Evolutionary conservation across 2,329 filamentous ascomycete genomes (phyloP).

Genomic region (Bisporella sp.): DNA sequence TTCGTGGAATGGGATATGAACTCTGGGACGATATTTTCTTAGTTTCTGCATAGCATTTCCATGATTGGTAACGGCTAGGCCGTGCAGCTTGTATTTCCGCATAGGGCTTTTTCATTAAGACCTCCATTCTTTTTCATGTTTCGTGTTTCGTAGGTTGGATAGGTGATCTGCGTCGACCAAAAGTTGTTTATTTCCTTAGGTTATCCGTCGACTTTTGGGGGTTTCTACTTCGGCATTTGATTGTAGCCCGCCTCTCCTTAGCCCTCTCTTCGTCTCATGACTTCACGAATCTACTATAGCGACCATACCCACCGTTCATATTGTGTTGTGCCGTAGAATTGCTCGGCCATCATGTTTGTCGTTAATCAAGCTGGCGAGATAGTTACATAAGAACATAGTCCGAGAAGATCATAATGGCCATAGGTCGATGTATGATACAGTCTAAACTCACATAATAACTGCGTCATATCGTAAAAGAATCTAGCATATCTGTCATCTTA

Average conservation of each 20-base stretch:
- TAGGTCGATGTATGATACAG: conserved; percentile 1
- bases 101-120: conserved; percentile 25
- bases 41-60: conserved; percentile 16
- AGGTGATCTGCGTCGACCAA: conserved; percentile 23
- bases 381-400: conserved; percentile 12
- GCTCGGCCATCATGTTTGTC: conserved; percentile 12
- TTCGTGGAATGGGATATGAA: conserved; percentile 19
- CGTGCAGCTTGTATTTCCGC: conserved; percentile 21
- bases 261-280: conserved; percentile 25
- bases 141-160: conserved; percentile 24
- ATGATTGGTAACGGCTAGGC: conserved; percentile 19
- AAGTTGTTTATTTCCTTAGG: conserved; percentile 27
- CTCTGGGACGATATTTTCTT: conserved; percentile 15
- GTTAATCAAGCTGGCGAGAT: conserved; percentile 8
- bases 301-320: conserved; percentile 27
- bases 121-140: conserved; percentile 21
- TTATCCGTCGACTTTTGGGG: conserved; percentile 20
- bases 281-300: conserved; percentile 32
- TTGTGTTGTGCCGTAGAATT: conserved; percentile 11
- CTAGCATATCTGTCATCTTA: too few species aligned
- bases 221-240: conserved; percentile 5
- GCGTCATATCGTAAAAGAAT: too few species aligned
- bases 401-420: conserved; percentile 9
- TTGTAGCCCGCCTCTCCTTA: conserved; percentile 14
- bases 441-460: too few species aligned